These are phyloP conservation scores for Geotrichum carabidarum DNA, from an alignment of 1,139 yeast species.

Conservation along the genomic window DNA sequence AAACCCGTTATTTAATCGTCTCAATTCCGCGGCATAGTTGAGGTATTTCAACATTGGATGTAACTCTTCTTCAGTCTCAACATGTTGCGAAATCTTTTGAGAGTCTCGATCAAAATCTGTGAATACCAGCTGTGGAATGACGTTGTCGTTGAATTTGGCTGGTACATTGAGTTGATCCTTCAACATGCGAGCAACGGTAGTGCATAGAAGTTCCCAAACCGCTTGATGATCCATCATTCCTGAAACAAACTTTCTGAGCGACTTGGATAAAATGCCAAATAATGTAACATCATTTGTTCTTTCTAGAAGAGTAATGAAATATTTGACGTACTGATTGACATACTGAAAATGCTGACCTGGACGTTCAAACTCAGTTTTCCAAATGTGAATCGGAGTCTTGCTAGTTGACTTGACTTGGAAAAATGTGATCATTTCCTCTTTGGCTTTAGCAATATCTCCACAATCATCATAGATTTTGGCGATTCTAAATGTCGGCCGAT, in stretches of 20 bases:
- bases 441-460: conserved; percentile 52
- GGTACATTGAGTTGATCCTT: conserved; percentile 46
- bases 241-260: conserved; percentile 68
- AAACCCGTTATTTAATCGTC: conserved; percentile 72
- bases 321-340: conserved; percentile 62
- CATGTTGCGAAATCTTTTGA: conserved; percentile 24
- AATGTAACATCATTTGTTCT: conserved; percentile 54
- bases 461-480: conserved; percentile 59
- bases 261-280: conserved; percentile 57
- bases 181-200: conserved; percentile 49
- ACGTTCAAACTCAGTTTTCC: conserved; percentile 89
- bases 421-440: conserved; percentile 56
- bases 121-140: conserved; percentile 46
- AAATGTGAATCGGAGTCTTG: conserved; percentile 72
- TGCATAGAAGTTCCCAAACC: conserved; percentile 58
- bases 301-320: conserved; percentile 55
- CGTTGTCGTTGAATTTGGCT: conserved; percentile 50
- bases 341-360: conserved; percentile 91
- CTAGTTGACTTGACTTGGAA: conserved; percentile 59
- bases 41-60: conserved; percentile 33
- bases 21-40: conserved; percentile 55
- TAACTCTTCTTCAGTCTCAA: conserved; percentile 24
- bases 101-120: conserved; percentile 41
- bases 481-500: conserved; percentile 71
- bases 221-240: conserved; percentile 60